Conservation (phyloP, 495 filamentous ascomycete genomes). For the Physcia stellaris region DNA sequence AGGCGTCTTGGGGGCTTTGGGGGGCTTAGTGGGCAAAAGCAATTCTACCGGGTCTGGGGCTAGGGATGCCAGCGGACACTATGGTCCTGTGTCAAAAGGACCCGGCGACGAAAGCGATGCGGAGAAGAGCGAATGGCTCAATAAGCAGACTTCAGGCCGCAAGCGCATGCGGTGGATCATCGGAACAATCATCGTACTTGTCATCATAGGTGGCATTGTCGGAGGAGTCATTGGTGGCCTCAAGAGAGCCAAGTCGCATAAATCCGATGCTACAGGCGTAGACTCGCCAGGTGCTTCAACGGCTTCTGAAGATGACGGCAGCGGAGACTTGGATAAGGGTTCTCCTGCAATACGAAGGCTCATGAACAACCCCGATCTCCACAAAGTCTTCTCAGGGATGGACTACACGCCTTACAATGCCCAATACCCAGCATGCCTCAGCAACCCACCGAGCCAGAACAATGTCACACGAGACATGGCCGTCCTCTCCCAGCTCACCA, state of each 20-base stretch:
- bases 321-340: slow-evolving; percentile 55
- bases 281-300: slow-evolving; percentile 14
- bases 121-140: slow-evolving; percentile 46
- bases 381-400: slow-evolving; percentile 93
- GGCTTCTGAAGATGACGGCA: slow-evolving; percentile 27
- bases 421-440: slow-evolving; percentile 77
- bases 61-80: slow-evolving; percentile 27
- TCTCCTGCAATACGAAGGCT: slow-evolving; percentile 69
- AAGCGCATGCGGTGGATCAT: slow-evolving; percentile 64
- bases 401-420: slow-evolving; percentile 90
- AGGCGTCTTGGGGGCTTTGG: slow-evolving; percentile 30
- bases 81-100: slow-evolving; percentile 37
- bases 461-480: slow-evolving; percentile 89
- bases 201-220: slow-evolving; percentile 56
- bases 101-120: slow-evolving; percentile 13
- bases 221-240: slow-evolving; percentile 62
- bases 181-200: slow-evolving; percentile 40
- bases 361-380: slow-evolving; percentile 64
- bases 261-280: too few species aligned
- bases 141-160: slow-evolving; percentile 40
- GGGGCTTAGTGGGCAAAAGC: slow-evolving; percentile 24
- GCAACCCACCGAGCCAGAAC: slow-evolving; percentile 72
- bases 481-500: slow-evolving; percentile 81
- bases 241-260: slow-evolving; percentile 8
- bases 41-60: slow-evolving; percentile 3